Evolutionary conservation across 164 flowering plant genomes (phyloP), one percentile per base, ranked within the genome.

Genomic region (Macadamia integrifolia): DNA sequence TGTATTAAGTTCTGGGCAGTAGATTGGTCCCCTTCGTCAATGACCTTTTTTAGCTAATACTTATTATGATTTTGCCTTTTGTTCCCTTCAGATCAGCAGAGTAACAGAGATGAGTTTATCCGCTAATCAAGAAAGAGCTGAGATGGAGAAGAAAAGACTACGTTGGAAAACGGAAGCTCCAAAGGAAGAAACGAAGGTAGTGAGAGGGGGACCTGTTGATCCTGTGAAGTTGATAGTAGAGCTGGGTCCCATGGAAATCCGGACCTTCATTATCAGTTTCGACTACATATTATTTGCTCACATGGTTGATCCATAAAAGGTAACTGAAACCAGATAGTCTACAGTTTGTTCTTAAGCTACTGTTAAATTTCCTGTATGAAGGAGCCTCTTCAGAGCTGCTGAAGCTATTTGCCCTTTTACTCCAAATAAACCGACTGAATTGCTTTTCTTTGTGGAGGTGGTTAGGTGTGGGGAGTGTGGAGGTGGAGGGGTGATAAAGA

Each of bases 191-290:
- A 1, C 73, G 8, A 75, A 67, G 58, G 75, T 66, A 28, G 65
- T 40, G 55, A 83, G 92, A 66, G 98, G 97, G 63, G 77, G 88
- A 53, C 79, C 90, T 15, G 78, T 92, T n/a, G 89, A 90, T 78
- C 91, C 91, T 1, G 50, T 18, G 30, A 67, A 81, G 50, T 77
- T 90, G 65, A 74, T 80, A 9, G 91, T 90, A 48, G 96, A 94
- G 74, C 85, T 94, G 61, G 81, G 77, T 42, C 96, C 98, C 1
- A 92, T 90, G 97, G 97, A 92, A 77, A 94, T 91, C 69, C 89
- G 97, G 44, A 92, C 96, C 64, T 87, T 93, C 73, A 10, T 85
- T 15, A 61, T 92, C 32, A 76, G 79, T 49, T 76, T 90, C 9
- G 64, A 72, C n/a, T 59, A 49, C 69, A 40, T 42, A 9, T 57